Evolutionary conservation across 306 rosid genomes (phyloP).

Genomic region (Echinosophora koreensis): DNA sequence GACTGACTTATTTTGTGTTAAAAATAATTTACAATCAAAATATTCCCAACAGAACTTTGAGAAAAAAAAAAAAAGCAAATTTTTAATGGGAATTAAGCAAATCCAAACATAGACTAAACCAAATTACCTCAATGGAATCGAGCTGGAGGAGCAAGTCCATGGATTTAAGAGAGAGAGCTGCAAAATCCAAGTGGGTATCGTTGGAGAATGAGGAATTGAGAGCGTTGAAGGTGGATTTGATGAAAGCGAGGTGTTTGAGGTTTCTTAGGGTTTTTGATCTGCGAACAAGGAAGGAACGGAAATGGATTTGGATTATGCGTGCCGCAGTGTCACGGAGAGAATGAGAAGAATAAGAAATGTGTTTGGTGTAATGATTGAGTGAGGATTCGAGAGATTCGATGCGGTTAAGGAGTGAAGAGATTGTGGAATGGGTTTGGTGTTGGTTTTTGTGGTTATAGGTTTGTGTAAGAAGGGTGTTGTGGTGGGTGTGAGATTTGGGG

Average conservation of each 20-base stretch:
- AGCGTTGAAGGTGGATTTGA: slow-evolving; percentile 67
- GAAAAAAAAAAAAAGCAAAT: too few species aligned
- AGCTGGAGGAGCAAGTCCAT: slow-evolving; percentile 76
- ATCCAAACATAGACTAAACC: not conserved
- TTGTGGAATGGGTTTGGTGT: slow-evolving; percentile 35
- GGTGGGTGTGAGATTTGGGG: slow-evolving; percentile 41
- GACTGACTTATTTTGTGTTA: too few species aligned
- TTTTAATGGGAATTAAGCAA: not conserved
- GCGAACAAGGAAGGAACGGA: slow-evolving; percentile 86
- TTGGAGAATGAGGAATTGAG: slow-evolving; percentile 65
- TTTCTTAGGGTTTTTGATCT: slow-evolving; percentile 83
- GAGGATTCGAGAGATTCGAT: slow-evolving; percentile 91
- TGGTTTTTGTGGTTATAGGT: slow-evolving; percentile 22
- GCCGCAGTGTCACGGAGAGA: slow-evolving; percentile 82
- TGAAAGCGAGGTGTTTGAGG: slow-evolving; percentile 79
- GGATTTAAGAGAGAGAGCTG: slow-evolving; percentile 61
- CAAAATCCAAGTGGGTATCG: slow-evolving; percentile 55
- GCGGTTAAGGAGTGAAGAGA: slow-evolving; percentile 71
- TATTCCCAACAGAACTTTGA: not conserved
- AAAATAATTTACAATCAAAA: too few species aligned
- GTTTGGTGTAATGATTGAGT: slow-evolving; percentile 45
- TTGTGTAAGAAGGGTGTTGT: slow-evolving; percentile 32
- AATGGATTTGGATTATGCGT: slow-evolving; percentile 78
- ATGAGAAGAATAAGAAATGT: not conserved
- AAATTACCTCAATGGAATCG: slow-evolving; percentile 75